Conservation (phyloP, 2,329 filamentous ascomycete species). For the Fusarium torreyae region DNA sequence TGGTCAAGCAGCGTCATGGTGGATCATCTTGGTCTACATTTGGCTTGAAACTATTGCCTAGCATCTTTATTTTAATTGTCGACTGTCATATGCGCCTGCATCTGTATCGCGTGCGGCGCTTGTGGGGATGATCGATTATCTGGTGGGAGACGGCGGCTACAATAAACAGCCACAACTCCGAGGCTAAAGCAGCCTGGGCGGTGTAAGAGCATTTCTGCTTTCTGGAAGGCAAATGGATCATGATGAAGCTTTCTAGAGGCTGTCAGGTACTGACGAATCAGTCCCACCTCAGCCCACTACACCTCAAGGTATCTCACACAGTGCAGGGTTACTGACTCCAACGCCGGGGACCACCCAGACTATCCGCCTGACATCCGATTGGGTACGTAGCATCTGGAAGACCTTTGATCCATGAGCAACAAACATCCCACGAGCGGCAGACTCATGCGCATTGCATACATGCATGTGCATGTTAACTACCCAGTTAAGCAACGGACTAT, state of each 20-base stretch:
- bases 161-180: slow-evolving; percentile 11
- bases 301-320: slow-evolving; percentile 39
- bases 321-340: slow-evolving; percentile 42
- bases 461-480: slow-evolving; percentile 28
- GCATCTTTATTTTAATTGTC: slow-evolving; percentile 27
- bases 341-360: slow-evolving; percentile 35
- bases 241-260: slow-evolving; percentile 19
- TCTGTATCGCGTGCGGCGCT: slow-evolving; percentile 11
- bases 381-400: slow-evolving; percentile 39
- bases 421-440: slow-evolving; percentile 49
- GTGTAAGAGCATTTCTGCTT: slow-evolving; percentile 24
- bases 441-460: slow-evolving; percentile 51
- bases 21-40: slow-evolving; percentile 21
- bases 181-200: slow-evolving; percentile 19
- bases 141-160: slow-evolving; percentile 15
- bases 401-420: slow-evolving; percentile 46
- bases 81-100: slow-evolving; percentile 33
- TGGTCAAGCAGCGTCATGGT: slow-evolving; percentile 37
- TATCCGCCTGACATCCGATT: slow-evolving; percentile 49
- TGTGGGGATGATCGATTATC: slow-evolving; percentile 25
- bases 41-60: slow-evolving; percentile 10
- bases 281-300: slow-evolving; percentile 38
- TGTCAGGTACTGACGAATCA: slow-evolving; percentile 35
- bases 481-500: slow-evolving; percentile 39
- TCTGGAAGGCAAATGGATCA: slow-evolving; percentile 34